Conservation (phyloP, 2,329 filamentous ascomycete genomes). For the Cladosporium sp. region DNA sequence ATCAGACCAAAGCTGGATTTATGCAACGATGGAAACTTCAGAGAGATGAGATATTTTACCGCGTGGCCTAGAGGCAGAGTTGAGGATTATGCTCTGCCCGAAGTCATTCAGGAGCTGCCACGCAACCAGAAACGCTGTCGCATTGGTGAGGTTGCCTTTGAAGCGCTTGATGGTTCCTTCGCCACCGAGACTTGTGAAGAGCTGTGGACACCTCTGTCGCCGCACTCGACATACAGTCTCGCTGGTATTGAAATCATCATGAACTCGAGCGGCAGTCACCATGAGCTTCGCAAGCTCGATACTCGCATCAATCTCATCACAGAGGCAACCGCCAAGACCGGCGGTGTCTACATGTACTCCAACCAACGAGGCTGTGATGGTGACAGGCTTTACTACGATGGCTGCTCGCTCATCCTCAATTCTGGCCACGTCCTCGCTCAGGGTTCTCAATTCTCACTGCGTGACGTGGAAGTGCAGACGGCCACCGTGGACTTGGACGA, state of each 20-base stretch:
- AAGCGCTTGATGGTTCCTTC: constrained; percentile 58
- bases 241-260: constrained; percentile 59
- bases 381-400: constrained; percentile 59
- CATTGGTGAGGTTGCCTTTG: constrained; percentile 65
- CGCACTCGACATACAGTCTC: constrained; percentile 59
- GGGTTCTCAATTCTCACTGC: constrained; percentile 61
- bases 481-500: constrained; percentile 62
- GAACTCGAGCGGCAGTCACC: constrained; percentile 67
- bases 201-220: constrained; percentile 57
- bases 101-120: constrained; percentile 54
- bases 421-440: constrained; percentile 63
- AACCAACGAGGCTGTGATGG: constrained; percentile 58
- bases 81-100: constrained; percentile 63
- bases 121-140: constrained; percentile 52
- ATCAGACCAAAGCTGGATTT: constrained; percentile 70
- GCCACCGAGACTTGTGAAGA: constrained; percentile 67
- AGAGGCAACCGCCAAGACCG: constrained; percentile 60
- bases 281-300: constrained; percentile 63
- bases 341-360: constrained; percentile 60
- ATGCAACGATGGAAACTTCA: constrained; percentile 63
- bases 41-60: constrained; percentile 53
- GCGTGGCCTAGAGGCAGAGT: constrained; percentile 58
- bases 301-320: constrained; percentile 59
- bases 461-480: constrained; percentile 53
- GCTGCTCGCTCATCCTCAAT: constrained; percentile 59